phyloP scores from a whole-genome alignment of 225 moss, liverwort and hornwort genomes.

The Physcomitrellopsis africana region DNA sequence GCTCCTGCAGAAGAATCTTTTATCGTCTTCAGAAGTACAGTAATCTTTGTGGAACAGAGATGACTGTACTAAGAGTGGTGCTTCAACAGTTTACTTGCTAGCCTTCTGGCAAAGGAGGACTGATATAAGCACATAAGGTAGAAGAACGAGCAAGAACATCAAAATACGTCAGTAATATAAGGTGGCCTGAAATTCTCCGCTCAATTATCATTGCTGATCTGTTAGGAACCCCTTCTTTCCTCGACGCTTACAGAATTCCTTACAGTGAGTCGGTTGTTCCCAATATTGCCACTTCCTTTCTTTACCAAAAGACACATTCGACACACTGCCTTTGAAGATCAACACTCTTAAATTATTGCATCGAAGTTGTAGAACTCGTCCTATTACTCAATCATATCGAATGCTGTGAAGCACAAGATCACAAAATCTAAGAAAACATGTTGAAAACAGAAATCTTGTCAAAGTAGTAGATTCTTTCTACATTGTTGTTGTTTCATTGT shows the following conservation, averaged over 20 bases:
- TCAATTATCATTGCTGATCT: constrained; percentile 44
- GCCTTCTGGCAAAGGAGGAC: constrained; percentile 63
- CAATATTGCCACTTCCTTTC: not conserved
- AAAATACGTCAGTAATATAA: constrained; percentile 78
- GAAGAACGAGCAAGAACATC: constrained; percentile 59
- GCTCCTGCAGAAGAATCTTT: no score
- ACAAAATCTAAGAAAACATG: no score
- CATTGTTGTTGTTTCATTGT: no score
- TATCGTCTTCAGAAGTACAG: constrained; percentile 89
- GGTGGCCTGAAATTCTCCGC: constrained; percentile 66
- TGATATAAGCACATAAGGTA: constrained; percentile 73
- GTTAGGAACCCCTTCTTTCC: not conserved
- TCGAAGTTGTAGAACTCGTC: no score
- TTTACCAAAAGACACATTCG: constrained; percentile 8
- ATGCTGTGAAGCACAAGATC: no score
- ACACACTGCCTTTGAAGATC: not conserved
- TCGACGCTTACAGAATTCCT: constrained; percentile 35
- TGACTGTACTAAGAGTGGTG: constrained; percentile 74
- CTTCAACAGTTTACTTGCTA: constrained; percentile 48
- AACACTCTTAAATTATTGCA: no score
- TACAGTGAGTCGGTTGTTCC: not conserved
- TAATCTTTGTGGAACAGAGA: constrained; percentile 88
- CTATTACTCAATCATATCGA: no score
- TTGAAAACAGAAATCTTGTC: no score
- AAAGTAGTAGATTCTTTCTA: no score